These are phyloP conservation scores for Ensete glaucum DNA, from an alignment of 176 grass and related monocot species.

Conservation along the genomic window DNA sequence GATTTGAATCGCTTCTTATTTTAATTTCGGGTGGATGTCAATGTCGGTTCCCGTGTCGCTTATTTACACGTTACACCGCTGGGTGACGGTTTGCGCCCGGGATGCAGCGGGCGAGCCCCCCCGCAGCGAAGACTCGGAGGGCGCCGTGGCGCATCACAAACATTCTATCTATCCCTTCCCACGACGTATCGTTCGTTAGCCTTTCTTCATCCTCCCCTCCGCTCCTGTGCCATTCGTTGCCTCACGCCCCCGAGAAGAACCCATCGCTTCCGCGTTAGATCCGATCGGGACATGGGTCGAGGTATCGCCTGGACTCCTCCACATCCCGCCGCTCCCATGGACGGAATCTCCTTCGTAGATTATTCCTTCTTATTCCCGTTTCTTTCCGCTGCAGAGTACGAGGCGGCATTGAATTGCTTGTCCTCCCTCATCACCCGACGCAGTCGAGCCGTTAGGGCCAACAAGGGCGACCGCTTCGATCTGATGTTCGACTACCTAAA, in stretches of 20 bases:
- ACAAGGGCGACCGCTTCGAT: constrained; percentile 63
- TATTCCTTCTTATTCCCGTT: neutral
- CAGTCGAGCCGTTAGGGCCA: constrained; percentile 49
- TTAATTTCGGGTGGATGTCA: too few relatives aligned
- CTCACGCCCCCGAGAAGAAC: neutral
- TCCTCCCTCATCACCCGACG: constrained; percentile 73
- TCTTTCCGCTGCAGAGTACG: constrained; percentile 36
- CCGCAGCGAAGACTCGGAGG: too few relatives aligned
- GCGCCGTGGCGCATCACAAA: too few relatives aligned
- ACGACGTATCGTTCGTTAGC: too few relatives aligned
- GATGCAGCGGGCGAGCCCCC: too few relatives aligned
- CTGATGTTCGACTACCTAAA: constrained; percentile 75
- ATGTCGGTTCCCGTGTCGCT: too few relatives aligned
- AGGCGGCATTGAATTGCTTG: constrained; percentile 62
- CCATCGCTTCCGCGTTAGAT: neutral
- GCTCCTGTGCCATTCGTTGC: neutral
- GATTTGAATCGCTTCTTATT: too few relatives aligned
- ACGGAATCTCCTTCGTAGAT: neutral
- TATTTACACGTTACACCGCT: too few relatives aligned
- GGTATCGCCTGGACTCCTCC: neutral
- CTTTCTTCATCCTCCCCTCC: too few relatives aligned
- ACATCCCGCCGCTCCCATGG: neutral
- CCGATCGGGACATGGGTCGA: neutral
- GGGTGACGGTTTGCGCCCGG: too few relatives aligned
- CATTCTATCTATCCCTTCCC: too few relatives aligned